Conservation (phyloP, 176 grass and related monocot species). For the Oryza meridionalis region DNA sequence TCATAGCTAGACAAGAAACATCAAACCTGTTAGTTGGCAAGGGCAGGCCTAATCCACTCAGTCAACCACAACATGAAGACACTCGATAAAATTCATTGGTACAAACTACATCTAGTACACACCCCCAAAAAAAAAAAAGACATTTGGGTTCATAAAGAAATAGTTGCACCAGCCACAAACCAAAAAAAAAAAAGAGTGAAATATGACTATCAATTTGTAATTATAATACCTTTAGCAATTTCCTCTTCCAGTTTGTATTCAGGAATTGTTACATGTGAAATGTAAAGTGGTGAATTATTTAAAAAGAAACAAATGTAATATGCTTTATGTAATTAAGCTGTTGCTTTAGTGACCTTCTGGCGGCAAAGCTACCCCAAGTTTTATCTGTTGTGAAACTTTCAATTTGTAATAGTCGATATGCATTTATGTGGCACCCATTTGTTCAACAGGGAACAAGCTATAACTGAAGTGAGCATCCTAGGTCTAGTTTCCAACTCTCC, state of each 20-base stretch:
- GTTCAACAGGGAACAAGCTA: background rate
- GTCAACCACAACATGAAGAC: background rate
- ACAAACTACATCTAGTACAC: constrained; percentile 2
- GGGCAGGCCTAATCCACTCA: background rate
- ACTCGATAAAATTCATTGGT: background rate
- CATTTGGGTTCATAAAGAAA: background rate
- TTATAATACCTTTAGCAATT: constrained; percentile 7
- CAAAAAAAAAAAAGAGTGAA: background rate
- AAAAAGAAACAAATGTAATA: background rate
- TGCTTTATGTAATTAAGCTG: background rate
- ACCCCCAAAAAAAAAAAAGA: background rate
- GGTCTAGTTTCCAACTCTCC: background rate
- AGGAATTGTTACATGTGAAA: background rate
- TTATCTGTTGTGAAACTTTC: background rate
- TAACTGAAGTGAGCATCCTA: background rate
- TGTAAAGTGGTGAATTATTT: background rate
- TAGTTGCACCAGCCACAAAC: background rate
- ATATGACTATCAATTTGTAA: background rate
- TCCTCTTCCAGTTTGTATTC: background rate
- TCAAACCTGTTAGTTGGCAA: constrained; percentile 8
- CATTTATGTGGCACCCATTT: background rate
- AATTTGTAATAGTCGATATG: background rate
- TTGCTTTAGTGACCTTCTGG: background rate
- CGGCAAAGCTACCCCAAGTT: background rate
- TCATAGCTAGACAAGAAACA: background rate